Base-by-base conservation (phyloP, 2,329 filamentous ascomycete genomes). In the Curvularia eragrostidis region DNA sequence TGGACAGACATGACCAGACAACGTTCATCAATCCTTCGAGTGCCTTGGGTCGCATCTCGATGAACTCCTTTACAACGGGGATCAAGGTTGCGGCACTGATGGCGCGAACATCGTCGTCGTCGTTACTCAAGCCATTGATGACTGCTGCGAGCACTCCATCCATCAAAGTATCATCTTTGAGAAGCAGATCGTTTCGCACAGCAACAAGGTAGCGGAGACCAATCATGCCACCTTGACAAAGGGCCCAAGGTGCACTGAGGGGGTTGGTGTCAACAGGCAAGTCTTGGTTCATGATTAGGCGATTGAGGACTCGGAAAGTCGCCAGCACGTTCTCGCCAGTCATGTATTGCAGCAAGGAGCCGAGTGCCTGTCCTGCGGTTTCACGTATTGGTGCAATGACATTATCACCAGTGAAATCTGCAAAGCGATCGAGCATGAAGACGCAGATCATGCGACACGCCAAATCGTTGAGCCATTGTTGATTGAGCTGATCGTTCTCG, bases 141-240 rank as follows among this genome's bases (percentile, higher is more conserved):
- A 98, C 95, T 46, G 93, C 92, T 60, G 87, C 86, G 52, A 97
- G 89, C 4, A 98, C 91, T 3, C 94, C 95, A 74, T 99, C 95
- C 76, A 99, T 93, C 76, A 99, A 89, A 48, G 89, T 85, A 24
- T 85, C 85, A 68, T 97, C 90, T 70, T 92, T 85, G 24, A 98
- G 85, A 5, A 99, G 85, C 3, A 99, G 81, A 73, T 98, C 95
- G 68, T 95, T 97, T 48, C 95, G 87, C 34, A 99, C 92, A 8
- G 95, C 95, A 28, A 99, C 95, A 46, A 99, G 87, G 72, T 99
- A 99, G 68, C 94, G 87, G 70, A 99, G 80, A 7, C 95, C 95
- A 46, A 98, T 93, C 95, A 99, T 99, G 61, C 95, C 95, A 65
- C 95, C 95, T 75, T 99, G 96, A 70, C 93, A 97, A 36, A 97